Base-by-base conservation (phyloP, 208 protist species). In the Endotrypanum monterogeii region DNA sequence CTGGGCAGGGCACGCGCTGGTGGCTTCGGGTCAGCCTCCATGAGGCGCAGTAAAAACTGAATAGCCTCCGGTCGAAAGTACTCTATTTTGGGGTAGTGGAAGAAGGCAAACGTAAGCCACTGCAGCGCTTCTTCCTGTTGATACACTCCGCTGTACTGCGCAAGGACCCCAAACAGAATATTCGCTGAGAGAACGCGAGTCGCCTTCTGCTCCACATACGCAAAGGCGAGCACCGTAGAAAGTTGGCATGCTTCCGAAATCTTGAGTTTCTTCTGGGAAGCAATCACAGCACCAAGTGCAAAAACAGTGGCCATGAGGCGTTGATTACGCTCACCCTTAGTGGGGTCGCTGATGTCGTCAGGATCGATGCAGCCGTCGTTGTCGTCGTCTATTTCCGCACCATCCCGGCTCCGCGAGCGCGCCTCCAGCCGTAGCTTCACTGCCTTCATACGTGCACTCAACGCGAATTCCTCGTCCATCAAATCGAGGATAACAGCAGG, bases 21-120 rank as follows among this genome's bases (percentile, higher is more conserved):
- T 18, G 73, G 73, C 60, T 74, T 67, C 65, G 75, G 52, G 46
- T 86, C 74, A 25, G 74, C 62, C 25, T 76, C 78, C 83, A 92
- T 94, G 35, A 97, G 79, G 25, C 84, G 85, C 63, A 97, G 74
- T 46, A 97, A 82, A 32, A 94, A 74, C 74, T 97, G 93, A 28
- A 97, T 77, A 23, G 86, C 89, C 84, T 97, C 90, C 3, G 93
- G 93, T 20, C 93, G 87, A 79, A 88, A 94, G 85, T 97, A 97
- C 78, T 95, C 90, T 70, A 97, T 66, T 75, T 91, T 94, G 46
- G 93, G 93, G 78, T 92, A 94, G 75, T 87, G 86, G 56, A 97
- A 97, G 76, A 97, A 97, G 76, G 93, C 89, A 71, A 91, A 91
- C 12, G 81, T 85, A 46, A 88, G 52, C 91, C 93, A 97, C 78